Percentiles rank a stretch among this genome's conserved stretches.
These are phyloP conservation scores for Penicillium pancosmium DNA, from an alignment of 495 filamentous ascomycete genomes.

Conservation along the genomic window DNA sequence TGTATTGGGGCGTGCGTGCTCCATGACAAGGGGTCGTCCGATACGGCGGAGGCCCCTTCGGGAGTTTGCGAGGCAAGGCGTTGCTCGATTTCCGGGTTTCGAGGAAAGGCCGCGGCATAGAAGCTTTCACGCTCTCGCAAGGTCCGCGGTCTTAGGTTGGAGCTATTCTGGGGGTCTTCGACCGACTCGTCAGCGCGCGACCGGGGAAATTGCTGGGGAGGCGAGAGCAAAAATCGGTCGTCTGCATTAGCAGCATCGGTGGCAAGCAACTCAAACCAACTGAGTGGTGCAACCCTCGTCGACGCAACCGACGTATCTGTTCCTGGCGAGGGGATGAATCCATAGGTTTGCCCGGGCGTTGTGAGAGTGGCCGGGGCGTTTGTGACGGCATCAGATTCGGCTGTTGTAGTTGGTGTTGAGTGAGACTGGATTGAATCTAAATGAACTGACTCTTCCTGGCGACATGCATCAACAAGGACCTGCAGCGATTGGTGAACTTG, in stretches of 20 bases:
- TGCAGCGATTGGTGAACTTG: constrained; percentile 24
- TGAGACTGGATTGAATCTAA: not conserved
- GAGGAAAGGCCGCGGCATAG: constrained; percentile 30
- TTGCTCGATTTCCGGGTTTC: constrained; percentile 22
- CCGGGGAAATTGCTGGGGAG: constrained; percentile 17
- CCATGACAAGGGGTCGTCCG: constrained; percentile 27
- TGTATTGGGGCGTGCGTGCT: constrained; percentile 18
- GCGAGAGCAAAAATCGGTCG: constrained; percentile 27
- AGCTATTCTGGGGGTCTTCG: constrained; percentile 16
- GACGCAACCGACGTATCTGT: constrained; percentile 28
- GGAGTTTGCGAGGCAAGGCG: constrained; percentile 11
- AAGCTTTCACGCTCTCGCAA: constrained; percentile 31
- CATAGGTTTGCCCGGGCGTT: constrained; percentile 9
- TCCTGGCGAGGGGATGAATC: constrained; percentile 25
- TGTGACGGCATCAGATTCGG: not conserved
- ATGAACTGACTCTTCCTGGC: constrained; percentile 24
- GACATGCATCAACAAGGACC: constrained; percentile 30
- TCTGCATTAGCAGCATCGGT: constrained; percentile 34
- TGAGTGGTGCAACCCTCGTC: constrained; percentile 26
- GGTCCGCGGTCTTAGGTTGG: constrained; percentile 23
- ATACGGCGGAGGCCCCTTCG: constrained; percentile 10
- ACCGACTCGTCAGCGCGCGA: not conserved
- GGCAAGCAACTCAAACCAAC: constrained; percentile 37
- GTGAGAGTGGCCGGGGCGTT: not conserved
- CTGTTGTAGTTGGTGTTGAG: not conserved